Percentiles rank a stretch among this genome's conserved stretches.
phyloP scores from a whole-genome alignment of 352 stramenopile species.

The Saprolegnia diclina region DNA sequence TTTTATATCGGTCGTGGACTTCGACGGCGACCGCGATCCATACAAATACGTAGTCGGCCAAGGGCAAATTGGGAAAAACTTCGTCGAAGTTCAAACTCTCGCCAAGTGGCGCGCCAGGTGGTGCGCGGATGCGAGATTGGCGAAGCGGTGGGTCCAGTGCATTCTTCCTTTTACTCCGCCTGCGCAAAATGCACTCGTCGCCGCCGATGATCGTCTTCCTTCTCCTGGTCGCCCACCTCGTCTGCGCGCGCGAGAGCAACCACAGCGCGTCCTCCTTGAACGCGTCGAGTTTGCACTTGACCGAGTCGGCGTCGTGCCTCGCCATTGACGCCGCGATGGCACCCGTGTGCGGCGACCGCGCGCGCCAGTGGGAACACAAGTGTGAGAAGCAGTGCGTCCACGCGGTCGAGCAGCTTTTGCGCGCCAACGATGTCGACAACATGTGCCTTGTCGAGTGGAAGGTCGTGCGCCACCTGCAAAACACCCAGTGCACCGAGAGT shows the following conservation, averaged over 20 bases:
- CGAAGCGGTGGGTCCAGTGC: slow-evolving; percentile 1
- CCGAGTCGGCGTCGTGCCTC: neutral
- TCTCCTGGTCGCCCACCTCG: neutral
- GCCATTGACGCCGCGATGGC: slow-evolving; percentile 15
- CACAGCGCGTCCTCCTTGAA: neutral
- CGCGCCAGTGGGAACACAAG: slow-evolving; percentile 1
- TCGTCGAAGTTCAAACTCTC: slow-evolving; percentile 13
- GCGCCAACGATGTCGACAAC: neutral
- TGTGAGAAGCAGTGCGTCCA: slow-evolving; percentile 27
- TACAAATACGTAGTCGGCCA: neutral
- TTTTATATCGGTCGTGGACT: slow-evolving; percentile 3
- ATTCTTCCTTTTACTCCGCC: slow-evolving; percentile 2
- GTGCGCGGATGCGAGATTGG: neutral
- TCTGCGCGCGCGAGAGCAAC: neutral
- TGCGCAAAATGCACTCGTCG: neutral
- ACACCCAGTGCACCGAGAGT: neutral
- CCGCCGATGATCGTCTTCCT: slow-evolving; percentile 5
- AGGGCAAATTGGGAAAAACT: neutral
- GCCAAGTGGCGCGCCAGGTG: neutral
- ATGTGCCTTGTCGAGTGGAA: slow-evolving; percentile 24
- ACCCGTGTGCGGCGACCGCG: slow-evolving; percentile 19
- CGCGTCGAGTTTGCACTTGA: neutral
- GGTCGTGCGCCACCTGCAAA: slow-evolving; percentile 12
- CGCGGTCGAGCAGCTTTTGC: slow-evolving; percentile 23
- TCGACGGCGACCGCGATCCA: neutral